Base-by-base conservation (phyloP, 306 rosid species). In the Erythrophleum fordii region DNA sequence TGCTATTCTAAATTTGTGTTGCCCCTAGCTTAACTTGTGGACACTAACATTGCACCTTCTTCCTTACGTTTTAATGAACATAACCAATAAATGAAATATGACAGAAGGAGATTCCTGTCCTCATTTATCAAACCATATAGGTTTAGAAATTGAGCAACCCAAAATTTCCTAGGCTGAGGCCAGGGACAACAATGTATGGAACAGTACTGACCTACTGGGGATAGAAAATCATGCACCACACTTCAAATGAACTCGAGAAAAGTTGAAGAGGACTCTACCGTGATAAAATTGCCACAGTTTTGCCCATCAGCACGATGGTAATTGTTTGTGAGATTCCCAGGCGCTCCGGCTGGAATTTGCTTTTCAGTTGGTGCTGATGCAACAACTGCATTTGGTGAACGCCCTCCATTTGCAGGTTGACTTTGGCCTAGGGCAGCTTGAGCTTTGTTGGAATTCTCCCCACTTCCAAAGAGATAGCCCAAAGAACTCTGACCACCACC, bases 401-500 rank as follows among this genome's bases (percentile, higher is more conserved):
- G 34, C 53, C 31, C 73, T 28, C 26, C 82, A 80, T 59, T 81
- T 69, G 77, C 56, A 61, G 82, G 85, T 70, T 75, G 77, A 70
- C 31, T 77, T 77, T 55, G 83, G 77, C 45, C 86, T 41, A 44
- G 77, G 10, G 86, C 76, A 78, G 42, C 71, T 78, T 73, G 89
- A n/a, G 67, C 72, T 58, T 78, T 77, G 74, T 16, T 75, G 31
- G 86, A 11, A 62, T 81, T 10, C 85, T 91, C 98, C 70, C 89
- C 91, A 28, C 85, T 75, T 59, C 98, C 98, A 45, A 94, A 94
- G 79, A 94, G 92, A 75, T 94, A 94, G 28, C 92, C 94, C 90
- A 94, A 75, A 5, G 98, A 94, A 61, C 97, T 94, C 77, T 90
- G 91, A 29, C 98, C 98, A 53, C 98, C 94, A 18, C 98, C 98